Conservation (phyloP, 1,139 yeast species). For the Pneumocystis sp. region DNA sequence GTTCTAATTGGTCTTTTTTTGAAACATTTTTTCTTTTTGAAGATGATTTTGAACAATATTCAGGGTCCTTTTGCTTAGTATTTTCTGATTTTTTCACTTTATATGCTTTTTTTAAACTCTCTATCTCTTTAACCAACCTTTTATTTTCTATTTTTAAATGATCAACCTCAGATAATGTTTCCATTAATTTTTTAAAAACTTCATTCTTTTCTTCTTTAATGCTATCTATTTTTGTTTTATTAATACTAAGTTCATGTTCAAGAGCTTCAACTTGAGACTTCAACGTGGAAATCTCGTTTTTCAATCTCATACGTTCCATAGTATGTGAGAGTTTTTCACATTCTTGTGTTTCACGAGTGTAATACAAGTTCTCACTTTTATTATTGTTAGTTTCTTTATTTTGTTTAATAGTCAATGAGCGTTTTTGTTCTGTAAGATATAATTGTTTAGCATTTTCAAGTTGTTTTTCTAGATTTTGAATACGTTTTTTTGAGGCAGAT, state of each 20-base stretch:
- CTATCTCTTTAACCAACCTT: conserved; percentile 6
- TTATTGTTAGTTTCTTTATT: background rate
- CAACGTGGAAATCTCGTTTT: conserved; percentile 7
- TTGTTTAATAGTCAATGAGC: conserved; percentile 11
- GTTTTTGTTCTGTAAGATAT: conserved; percentile 9
- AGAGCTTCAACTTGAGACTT: conserved; percentile 10
- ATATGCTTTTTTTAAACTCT: background rate
- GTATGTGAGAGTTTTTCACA: conserved; percentile 2
- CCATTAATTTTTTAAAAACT: conserved; percentile 11
- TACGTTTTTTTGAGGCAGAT: conserved; percentile 5
- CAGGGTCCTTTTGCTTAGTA: background rate
- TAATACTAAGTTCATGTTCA: conserved; percentile 10
- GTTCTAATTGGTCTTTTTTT: background rate
- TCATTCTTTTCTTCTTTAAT: conserved; percentile 15
- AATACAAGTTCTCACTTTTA: background rate
- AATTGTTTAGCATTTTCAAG: conserved; percentile 4
- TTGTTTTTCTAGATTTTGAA: conserved; percentile 9
- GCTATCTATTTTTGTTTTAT: conserved; percentile 3
- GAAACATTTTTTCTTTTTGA: background rate
- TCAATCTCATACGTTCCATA: conserved; percentile 11
- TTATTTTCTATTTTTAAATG: conserved; percentile 10
- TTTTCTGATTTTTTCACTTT: background rate
- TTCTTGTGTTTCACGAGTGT: background rate
- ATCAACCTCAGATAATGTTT: conserved; percentile 12
- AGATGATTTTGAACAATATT: background rate